phyloP scores from a whole-genome alignment of 257 asterid species.

The Cinchona pubescens region DNA sequence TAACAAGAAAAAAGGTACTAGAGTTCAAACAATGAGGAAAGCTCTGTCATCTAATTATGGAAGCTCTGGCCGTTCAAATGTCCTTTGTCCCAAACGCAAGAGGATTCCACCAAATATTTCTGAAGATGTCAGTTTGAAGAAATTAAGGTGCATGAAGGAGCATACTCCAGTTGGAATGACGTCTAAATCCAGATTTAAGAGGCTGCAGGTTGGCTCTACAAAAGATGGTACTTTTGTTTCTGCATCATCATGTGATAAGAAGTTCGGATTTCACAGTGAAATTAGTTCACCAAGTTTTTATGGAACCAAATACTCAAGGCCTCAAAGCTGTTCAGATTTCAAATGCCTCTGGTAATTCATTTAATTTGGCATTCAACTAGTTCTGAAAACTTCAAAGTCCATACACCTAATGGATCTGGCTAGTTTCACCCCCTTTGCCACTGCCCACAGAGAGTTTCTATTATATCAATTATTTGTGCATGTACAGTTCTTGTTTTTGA shows the following conservation, averaged over 20 bases:
- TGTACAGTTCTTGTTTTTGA: not conserved
- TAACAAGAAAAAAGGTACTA: not conserved
- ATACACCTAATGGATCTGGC: not conserved
- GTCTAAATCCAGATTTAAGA: not conserved
- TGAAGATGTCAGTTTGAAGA: slow-evolving; percentile 3
- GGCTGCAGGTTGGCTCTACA: slow-evolving; percentile 9
- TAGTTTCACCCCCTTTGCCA: not conserved
- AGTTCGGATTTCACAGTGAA: not conserved
- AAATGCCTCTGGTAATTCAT: slow-evolving; percentile 9
- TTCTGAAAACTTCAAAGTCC: not conserved
- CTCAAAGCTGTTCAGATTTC: not conserved
- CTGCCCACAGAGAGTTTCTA: not conserved
- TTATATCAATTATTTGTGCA: not conserved
- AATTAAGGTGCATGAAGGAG: slow-evolving; percentile 11
- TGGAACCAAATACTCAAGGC: slow-evolving; percentile 3
- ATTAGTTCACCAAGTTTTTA: not conserved
- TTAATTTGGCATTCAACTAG: not conserved
- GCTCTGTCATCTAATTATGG: slow-evolving; percentile 17
- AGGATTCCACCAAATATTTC: slow-evolving; percentile 7
- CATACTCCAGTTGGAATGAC: slow-evolving; percentile 6
- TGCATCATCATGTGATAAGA: slow-evolving; percentile 1
- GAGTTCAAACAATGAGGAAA: slow-evolving; percentile 11
- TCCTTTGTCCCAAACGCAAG: slow-evolving; percentile 1
- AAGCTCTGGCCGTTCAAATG: slow-evolving; percentile 2
- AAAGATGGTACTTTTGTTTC: not conserved